These are phyloP conservation scores for Trichoderma reesei DNA, from an alignment of 495 filamentous ascomycete genomes.

Conservation along the genomic window DNA sequence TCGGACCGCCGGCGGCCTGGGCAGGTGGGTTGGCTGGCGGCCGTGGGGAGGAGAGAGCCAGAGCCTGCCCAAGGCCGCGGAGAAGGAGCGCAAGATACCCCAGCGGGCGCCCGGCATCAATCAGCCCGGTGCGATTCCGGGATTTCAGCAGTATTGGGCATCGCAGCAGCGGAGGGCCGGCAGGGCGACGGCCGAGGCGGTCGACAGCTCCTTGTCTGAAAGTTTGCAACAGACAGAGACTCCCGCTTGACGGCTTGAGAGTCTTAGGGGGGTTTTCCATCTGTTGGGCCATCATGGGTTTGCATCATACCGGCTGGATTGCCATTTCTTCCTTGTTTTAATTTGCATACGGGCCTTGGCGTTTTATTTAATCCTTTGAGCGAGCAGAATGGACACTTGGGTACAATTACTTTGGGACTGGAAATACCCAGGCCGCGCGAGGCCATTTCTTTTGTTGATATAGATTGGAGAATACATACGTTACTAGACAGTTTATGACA, in stretches of 20 bases:
- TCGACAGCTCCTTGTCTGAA: constrained; percentile 35
- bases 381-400: not conserved
- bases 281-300: not conserved
- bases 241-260: not conserved
- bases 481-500: not conserved
- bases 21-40: constrained; percentile 37
- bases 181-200: constrained; percentile 31
- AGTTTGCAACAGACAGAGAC: constrained; percentile 16
- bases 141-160: constrained; percentile 35
- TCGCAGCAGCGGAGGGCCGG: constrained; percentile 30
- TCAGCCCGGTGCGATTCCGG: constrained; percentile 42
- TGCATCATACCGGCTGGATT: not conserved
- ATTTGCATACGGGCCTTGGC: not conserved
- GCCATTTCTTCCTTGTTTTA: not conserved
- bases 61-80: constrained; percentile 11
- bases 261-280: not conserved
- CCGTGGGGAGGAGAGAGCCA: constrained; percentile 27
- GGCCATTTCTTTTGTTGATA: constrained; percentile 3
- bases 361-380: not conserved
- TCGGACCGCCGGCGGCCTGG: constrained; percentile 20
- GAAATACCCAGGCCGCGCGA: constrained; percentile 9
- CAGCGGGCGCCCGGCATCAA: constrained; percentile 38
- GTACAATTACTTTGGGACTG: not conserved
- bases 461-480: not conserved
- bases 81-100: not conserved